These are phyloP conservation scores for Aspergillus aculeatinus DNA, from an alignment of 2,329 filamentous ascomycete genomes.

Conservation along the genomic window DNA sequence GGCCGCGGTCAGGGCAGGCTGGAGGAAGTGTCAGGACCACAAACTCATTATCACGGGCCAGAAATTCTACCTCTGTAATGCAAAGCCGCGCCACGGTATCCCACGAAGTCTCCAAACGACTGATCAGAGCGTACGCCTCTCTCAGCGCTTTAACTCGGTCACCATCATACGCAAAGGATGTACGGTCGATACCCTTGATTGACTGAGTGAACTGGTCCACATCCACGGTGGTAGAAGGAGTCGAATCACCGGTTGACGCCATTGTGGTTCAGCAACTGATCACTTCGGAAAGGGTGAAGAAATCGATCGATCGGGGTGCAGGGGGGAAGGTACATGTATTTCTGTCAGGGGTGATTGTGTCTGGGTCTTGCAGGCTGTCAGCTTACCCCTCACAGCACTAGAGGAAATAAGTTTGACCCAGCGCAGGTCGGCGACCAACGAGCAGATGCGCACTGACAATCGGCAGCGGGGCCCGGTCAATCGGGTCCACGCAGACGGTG, in stretches of 20 bases:
- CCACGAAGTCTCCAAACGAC: conserved; percentile 9
- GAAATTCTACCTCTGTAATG: neutral
- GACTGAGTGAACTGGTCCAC: neutral
- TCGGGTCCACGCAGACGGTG: neutral
- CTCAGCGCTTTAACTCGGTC: conserved; percentile 5
- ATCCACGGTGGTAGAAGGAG: neutral
- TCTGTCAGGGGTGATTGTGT: neutral
- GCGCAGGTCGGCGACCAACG: neutral
- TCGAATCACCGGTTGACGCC: neutral
- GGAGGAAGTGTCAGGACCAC: neutral
- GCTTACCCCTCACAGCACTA: neutral
- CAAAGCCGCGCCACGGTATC: conserved; percentile 5
- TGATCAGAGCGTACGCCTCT: conserved; percentile 5
- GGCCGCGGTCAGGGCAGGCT: conserved; percentile 5
- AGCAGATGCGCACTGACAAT: neutral
- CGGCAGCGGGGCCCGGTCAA: neutral
- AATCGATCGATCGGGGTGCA: neutral
- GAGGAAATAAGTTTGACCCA: neutral
- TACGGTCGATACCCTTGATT: neutral
- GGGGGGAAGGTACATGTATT: neutral
- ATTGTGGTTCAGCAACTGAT: neutral
- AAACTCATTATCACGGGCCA: neutral
- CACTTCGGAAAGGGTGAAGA: neutral
- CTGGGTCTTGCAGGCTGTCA: neutral
- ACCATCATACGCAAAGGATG: neutral